A percentile compares a stretch with the other conserved stretches of the same genome.
phyloP scores from a whole-genome alignment of 192 early-diverging fungal species.

The Lunasporangiospora selenospora region DNA sequence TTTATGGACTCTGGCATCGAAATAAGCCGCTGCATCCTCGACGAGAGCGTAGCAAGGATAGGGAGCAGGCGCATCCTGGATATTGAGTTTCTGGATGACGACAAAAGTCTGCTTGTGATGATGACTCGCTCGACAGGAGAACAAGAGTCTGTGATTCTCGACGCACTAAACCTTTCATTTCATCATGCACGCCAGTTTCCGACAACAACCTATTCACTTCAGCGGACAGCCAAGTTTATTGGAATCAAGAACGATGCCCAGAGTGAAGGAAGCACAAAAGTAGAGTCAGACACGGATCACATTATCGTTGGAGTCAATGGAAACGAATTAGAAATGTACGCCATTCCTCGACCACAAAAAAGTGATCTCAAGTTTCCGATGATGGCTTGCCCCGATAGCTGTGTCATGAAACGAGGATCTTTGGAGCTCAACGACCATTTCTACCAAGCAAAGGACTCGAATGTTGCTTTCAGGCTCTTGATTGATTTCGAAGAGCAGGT shows the following conservation, averaged over 20 bases:
- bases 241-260: background rate
- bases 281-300: too few species aligned
- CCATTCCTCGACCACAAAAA: conserved; percentile 1
- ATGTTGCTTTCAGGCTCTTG: background rate
- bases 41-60: too few species aligned
- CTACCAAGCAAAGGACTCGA: conserved; percentile 1
- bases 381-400: background rate
- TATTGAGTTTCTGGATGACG: conserved; percentile 6
- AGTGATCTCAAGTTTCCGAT: background rate
- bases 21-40: background rate
- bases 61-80: conserved; percentile 6
- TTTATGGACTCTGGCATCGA: conserved; percentile 22
- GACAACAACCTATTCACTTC: conserved; percentile 6
- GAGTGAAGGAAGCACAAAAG: too few species aligned
- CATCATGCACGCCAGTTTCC: conserved; percentile 4
- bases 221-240: background rate
- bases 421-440: background rate
- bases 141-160: conserved; percentile 7
- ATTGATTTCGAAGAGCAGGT: conserved; percentile 15
- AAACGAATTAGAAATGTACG: conserved; percentile 7
- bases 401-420: background rate
- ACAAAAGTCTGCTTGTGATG: conserved; percentile 11
- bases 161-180: conserved; percentile 9
- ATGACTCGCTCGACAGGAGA: background rate
- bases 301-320: conserved; percentile 10